Evolutionary conservation across 2,329 filamentous ascomycete species (phyloP).

Genomic region (Microcyclospora pomicola): DNA sequence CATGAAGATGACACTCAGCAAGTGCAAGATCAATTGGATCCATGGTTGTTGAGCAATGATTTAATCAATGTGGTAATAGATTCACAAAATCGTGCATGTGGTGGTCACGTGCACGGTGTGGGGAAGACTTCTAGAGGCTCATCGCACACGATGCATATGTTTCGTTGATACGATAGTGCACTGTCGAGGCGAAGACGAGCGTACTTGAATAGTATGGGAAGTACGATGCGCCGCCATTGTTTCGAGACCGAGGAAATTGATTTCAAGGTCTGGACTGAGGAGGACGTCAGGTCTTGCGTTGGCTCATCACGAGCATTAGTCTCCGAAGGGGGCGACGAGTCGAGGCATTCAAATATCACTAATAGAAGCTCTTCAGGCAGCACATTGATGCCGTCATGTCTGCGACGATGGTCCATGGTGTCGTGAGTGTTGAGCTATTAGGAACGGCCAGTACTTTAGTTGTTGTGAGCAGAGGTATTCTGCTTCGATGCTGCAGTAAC

Average conservation of each 20-base stretch:
- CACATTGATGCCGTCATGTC: not conserved
- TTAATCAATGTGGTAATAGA: slow-evolving; percentile 1
- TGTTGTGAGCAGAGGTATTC: too few relatives aligned
- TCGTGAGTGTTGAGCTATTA: too few relatives aligned
- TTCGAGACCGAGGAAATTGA: slow-evolving; percentile 40
- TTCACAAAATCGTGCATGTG: too few relatives aligned
- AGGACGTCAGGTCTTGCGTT: slow-evolving; percentile 28
- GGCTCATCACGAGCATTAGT: slow-evolving; percentile 38
- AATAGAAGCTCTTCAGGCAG: slow-evolving; percentile 50
- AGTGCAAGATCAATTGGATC: not conserved
- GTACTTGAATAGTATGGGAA: slow-evolving; percentile 47
- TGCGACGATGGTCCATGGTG: too few relatives aligned
- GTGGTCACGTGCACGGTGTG: too few relatives aligned
- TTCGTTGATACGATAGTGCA: slow-evolving; percentile 1
- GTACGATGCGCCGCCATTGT: slow-evolving; percentile 37
- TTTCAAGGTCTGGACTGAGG: slow-evolving; percentile 37
- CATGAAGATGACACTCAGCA: not conserved
- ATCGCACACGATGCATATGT: slow-evolving; percentile 1
- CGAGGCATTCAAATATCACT: slow-evolving; percentile 43
- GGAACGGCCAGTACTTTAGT: too few relatives aligned
- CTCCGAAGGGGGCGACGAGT: slow-evolving; percentile 36
- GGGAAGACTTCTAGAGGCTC: too few relatives aligned
- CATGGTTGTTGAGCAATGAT: not conserved
- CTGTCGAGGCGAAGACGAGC: slow-evolving; percentile 26
- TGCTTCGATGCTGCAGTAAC: too few relatives aligned